A percentile compares a stretch with the other conserved stretches of the same genome.
Evolutionary conservation across 2,329 filamentous ascomycete genomes (phyloP).

Genomic region (Neurospora sp.): DNA sequence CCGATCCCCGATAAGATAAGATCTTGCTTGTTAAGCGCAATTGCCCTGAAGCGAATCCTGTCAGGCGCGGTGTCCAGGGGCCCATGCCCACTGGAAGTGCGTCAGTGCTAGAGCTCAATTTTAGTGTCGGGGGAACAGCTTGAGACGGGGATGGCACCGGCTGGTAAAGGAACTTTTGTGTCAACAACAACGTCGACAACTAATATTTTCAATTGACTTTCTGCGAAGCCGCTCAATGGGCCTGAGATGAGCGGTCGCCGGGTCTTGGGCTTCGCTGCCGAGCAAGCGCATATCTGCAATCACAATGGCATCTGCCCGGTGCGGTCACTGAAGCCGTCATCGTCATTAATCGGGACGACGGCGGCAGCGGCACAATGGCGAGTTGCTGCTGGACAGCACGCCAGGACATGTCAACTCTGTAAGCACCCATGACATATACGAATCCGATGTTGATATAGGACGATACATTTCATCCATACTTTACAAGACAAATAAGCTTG

Average conservation of each 20-base stretch:
- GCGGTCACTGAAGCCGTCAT: not conserved
- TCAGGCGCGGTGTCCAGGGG: not conserved
- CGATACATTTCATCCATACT: not conserved
- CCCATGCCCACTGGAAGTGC: not conserved
- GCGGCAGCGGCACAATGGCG: not conserved
- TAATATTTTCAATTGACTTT: constrained; percentile 6
- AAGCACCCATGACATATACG: not conserved
- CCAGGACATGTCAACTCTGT: not conserved
- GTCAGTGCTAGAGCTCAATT: not conserved
- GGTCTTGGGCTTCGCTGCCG: constrained; percentile 21
- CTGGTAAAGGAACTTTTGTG: not conserved
- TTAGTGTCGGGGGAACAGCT: constrained; percentile 1
- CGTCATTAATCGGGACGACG: not conserved
- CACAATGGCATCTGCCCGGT: constrained; percentile 2
- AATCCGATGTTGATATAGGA: not conserved
- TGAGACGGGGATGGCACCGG: not conserved
- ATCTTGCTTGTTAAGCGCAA: not conserved
- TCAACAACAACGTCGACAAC: constrained; percentile 10
- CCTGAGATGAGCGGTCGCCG: constrained; percentile 24
- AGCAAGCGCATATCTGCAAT: constrained; percentile 11
- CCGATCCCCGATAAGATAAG: not conserved
- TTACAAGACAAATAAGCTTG: not conserved
- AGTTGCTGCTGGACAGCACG: not conserved
- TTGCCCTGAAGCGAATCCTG: not conserved
- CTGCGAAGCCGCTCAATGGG: constrained; percentile 11